Conservation (phyloP, 345 rosid genomes). For the Brassica nigra region DNA sequence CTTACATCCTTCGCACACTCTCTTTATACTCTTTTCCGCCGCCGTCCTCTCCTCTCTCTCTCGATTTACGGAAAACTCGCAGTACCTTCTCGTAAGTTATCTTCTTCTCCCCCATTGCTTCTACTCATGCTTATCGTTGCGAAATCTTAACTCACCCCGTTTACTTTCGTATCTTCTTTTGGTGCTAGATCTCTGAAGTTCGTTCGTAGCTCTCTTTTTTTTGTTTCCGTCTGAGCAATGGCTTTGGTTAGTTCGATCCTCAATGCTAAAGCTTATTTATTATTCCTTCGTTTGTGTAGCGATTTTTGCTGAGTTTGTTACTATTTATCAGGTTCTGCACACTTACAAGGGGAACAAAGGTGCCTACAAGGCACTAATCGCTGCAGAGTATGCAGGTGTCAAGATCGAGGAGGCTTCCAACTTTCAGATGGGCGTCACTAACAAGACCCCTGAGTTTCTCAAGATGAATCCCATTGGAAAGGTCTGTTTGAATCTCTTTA, state of each 20-base stretch:
- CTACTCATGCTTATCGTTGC: not conserved
- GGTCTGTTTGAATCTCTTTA: slow-evolving; percentile 43
- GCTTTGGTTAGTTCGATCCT: slow-evolving; percentile 55
- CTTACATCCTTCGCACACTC: not conserved
- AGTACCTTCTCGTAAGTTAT: slow-evolving; percentile 17
- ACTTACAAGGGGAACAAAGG: slow-evolving; percentile 64
- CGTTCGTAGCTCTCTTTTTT: slow-evolving; percentile 23
- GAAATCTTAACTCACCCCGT: not conserved
- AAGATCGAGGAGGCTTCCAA: slow-evolving; percentile 52
- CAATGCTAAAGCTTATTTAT: not conserved
- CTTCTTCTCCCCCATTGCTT: not conserved
- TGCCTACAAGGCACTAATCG: slow-evolving; percentile 72
- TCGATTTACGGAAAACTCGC: not conserved
- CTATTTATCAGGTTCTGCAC: slow-evolving; percentile 57
- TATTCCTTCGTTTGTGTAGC: not conserved
- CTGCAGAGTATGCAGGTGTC: slow-evolving; percentile 86
- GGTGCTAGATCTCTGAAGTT: slow-evolving; percentile 56
- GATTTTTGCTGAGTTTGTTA: not conserved
- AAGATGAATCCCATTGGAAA: slow-evolving; percentile 97
- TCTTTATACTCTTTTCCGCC: not conserved
- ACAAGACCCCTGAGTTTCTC: slow-evolving; percentile 82
- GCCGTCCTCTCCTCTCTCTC: slow-evolving; percentile 7
- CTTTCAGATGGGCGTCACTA: slow-evolving; percentile 87
- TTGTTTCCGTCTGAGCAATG: slow-evolving; percentile 54
- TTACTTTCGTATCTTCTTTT: not conserved